A percentile compares a stretch with the other conserved stretches of the same genome.
These are phyloP conservation scores for Nymphaea colorata DNA, from an alignment of 164 flowering plant genomes.

Conservation along the genomic window DNA sequence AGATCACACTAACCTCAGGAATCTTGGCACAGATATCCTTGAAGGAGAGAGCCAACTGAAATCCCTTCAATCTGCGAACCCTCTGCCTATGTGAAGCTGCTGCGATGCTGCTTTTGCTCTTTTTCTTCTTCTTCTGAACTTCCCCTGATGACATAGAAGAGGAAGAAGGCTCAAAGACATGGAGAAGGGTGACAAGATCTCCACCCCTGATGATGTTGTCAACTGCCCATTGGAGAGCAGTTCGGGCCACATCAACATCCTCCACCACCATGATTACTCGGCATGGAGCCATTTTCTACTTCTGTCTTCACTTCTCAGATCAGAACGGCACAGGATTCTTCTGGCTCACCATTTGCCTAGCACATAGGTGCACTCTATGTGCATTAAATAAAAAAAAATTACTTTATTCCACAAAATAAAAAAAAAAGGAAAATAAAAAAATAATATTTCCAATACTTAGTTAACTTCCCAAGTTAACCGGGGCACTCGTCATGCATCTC, in stretches of 20 bases:
- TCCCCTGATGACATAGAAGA: background rate
- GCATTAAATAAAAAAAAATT: no score
- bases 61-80: slow-evolving; percentile 51
- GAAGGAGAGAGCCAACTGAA: slow-evolving; percentile 82
- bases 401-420: no score
- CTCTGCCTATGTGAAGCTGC: slow-evolving; percentile 24
- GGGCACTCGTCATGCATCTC: no score
- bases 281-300: slow-evolving; percentile 6
- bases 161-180: slow-evolving; percentile 40
- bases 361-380: no score
- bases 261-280: slow-evolving; percentile 77
- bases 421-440: no score
- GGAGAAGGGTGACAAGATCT: slow-evolving; percentile 68
- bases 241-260: slow-evolving; percentile 65
- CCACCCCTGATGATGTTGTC: slow-evolving; percentile 54
- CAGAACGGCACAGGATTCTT: background rate
- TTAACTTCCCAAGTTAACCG: no score
- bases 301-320: background rate
- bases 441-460: no score
- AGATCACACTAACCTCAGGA: slow-evolving; percentile 32
- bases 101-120: background rate
- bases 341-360: background rate
- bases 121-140: slow-evolving; percentile 18
- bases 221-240: slow-evolving; percentile 78
- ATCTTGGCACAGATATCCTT: slow-evolving; percentile 48